Conservation (phyloP, 257 asterid species). For the Penstemon barbatus region DNA sequence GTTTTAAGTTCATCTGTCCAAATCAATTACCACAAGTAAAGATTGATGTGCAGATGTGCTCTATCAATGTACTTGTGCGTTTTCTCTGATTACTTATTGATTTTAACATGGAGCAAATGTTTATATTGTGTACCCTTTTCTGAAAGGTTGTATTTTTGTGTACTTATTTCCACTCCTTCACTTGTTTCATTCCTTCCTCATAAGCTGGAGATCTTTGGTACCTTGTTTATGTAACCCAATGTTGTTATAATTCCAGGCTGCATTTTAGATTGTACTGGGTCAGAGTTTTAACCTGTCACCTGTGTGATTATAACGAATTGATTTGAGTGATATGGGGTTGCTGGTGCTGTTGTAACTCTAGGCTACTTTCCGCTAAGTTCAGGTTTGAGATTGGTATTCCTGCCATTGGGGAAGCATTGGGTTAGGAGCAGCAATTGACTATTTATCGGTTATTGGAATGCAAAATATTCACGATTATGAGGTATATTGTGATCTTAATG, state of each 20-base stretch:
- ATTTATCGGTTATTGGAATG: conserved; percentile 86
- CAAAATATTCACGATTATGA: conserved; percentile 85
- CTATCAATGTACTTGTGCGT: not conserved
- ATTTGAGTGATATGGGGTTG: not conserved
- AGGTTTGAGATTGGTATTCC: conserved; percentile 99
- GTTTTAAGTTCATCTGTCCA: not conserved
- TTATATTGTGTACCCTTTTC: not conserved
- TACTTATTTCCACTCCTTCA: not conserved
- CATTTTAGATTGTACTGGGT: not conserved
- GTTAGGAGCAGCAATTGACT: conserved; percentile 87
- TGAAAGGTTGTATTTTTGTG: not conserved
- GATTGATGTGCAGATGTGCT: not conserved
- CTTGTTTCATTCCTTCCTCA: not conserved
- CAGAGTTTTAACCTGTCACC: not conserved
- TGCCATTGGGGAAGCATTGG: conserved; percentile 96
- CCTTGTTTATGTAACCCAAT: not conserved
- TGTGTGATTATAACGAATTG: not conserved
- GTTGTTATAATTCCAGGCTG: not conserved
- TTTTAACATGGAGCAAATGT: not conserved
- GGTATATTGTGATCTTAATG: conserved; percentile 40
- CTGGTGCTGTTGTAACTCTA: not conserved
- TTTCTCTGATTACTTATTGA: conserved; percentile 1
- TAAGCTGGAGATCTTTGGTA: conserved; percentile 12
- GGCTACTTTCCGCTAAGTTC: conserved; percentile 19
- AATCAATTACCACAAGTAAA: conserved; percentile 4